Base-by-base conservation (phyloP, 2,329 filamentous ascomycete genomes). In the Monosporascus cannonballus region DNA sequence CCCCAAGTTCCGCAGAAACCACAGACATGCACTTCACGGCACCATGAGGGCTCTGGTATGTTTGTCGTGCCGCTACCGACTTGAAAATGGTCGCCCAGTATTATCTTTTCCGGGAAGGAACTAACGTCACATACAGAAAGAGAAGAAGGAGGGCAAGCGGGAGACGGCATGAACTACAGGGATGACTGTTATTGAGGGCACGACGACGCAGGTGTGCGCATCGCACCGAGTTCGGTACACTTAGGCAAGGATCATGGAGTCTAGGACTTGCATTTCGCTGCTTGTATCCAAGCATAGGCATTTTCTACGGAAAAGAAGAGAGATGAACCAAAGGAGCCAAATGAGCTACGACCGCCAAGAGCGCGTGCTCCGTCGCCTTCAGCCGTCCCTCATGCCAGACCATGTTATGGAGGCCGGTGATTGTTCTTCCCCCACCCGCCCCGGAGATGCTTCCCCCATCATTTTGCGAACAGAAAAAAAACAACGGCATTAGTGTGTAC, bases 1-100 rank as follows among this genome's bases (percentile, higher is more conserved):
- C 81, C 92, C 94, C 75, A 99, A 99, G 87, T 99, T 99, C 85
- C 88, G 94, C 78, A 88, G 94, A 80, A 99, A 99, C 85, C 94
- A 99, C 84, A 90, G 91, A 83, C 93, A 99, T 85, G 94, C 94
- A 77, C 91, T 97, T 63, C 94, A 97, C 84, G 94, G 94, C 76
- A 99, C 92, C 75, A 91, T 90, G 84, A 95, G 90, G 83, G 94
- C 94, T 74, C 80, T 99, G 82, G 93, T 97, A 86, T 71, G 89
- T 81, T 45, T 42, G 22, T 49, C 47, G 45, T 15, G 22, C 17
- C 36, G 11, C 48, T 18, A 30, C 17, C 37, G 14, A n/a, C 38
- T 44, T n/a, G 8, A 15, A 11, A 45, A 18, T 34, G 4, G 30
- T 14, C 30, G 27, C 30, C 30, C 30, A 14, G 30, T 5, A 34